Percentiles rank a stretch among this genome's conserved stretches.
These are phyloP conservation scores for Fusarium hostae DNA, from an alignment of 2,329 filamentous ascomycete species.

Conservation along the genomic window DNA sequence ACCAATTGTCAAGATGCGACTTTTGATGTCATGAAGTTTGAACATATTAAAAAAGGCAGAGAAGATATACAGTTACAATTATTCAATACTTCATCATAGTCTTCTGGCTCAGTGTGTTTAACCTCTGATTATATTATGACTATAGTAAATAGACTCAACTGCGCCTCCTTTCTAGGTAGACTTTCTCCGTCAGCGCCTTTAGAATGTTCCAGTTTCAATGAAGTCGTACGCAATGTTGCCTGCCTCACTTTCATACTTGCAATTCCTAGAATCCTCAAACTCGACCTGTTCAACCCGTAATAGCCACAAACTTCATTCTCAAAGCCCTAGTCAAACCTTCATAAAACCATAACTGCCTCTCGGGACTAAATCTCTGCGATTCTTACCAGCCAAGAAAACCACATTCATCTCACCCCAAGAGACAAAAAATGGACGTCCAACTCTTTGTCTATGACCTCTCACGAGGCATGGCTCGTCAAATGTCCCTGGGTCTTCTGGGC, in stretches of 20 bases:
- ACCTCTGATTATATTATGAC: background rate
- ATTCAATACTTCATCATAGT: background rate
- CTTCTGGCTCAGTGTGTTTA: background rate
- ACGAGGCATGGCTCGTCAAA: conserved; percentile 64
- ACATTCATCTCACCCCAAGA: background rate
- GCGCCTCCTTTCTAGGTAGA: conserved; percentile 7
- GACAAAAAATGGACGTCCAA: conserved; percentile 73
- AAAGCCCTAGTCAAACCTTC: background rate
- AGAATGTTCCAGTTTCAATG: conserved; percentile 41
- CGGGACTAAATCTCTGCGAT: background rate
- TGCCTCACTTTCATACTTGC: conserved; percentile 9
- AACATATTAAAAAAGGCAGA: background rate
- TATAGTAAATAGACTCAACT: background rate
- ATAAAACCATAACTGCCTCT: background rate
- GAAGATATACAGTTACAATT: background rate
- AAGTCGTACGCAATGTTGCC: conserved; percentile 43
- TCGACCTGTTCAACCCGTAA: background rate
- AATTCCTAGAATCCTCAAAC: background rate
- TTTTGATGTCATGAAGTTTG: conserved; percentile 29
- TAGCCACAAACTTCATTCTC: background rate
- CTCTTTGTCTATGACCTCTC: conserved; percentile 85
- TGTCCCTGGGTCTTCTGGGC: conserved; percentile 64
- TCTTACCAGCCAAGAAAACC: background rate
- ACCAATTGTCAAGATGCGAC: conserved; percentile 22
- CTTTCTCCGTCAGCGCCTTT: conserved; percentile 25